Conservation (phyloP, 805 yeast genomes). For the Starmera amethionina region DNA sequence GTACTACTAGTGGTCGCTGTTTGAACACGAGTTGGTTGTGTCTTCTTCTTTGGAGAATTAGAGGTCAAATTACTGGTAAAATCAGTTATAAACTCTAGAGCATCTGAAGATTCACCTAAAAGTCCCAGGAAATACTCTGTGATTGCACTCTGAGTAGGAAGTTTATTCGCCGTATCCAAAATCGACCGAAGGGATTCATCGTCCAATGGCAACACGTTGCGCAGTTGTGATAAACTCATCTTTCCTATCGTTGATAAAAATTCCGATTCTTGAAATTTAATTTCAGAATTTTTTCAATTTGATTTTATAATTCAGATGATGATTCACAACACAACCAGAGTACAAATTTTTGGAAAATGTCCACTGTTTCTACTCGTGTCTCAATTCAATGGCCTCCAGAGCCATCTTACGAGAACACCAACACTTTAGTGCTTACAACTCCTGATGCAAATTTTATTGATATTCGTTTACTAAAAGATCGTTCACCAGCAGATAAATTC, state of each 20-base stretch:
- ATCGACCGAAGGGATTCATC: conserved; percentile 44
- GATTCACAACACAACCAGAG: too few species aligned
- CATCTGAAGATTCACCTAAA: conserved; percentile 47
- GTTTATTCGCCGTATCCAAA: conserved; percentile 39
- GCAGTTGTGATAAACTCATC: conserved; percentile 8
- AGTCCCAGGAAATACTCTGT: conserved; percentile 44
- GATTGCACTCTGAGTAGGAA: conserved; percentile 37
- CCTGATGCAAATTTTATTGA: conserved; percentile 35
- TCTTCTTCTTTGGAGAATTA: background rate
- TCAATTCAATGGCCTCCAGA: conserved; percentile 41
- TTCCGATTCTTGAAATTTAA: background rate
- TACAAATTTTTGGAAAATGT: background rate
- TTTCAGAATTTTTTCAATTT: background rate
- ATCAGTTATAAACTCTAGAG: conserved; percentile 35
- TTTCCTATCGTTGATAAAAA: background rate
- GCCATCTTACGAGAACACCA: conserved; percentile 28
- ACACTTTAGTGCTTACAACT: conserved; percentile 35
- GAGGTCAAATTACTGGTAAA: conserved; percentile 27
- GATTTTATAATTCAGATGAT: background rate
- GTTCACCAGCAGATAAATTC: background rate
- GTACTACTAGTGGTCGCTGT: background rate
- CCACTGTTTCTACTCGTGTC: conserved; percentile 29
- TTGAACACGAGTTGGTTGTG: background rate
- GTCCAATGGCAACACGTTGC: conserved; percentile 45
- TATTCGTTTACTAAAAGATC: conserved; percentile 19